Conservation (phyloP, 768 basidiomycete genomes). For the Termitomyces titanicus region DNA sequence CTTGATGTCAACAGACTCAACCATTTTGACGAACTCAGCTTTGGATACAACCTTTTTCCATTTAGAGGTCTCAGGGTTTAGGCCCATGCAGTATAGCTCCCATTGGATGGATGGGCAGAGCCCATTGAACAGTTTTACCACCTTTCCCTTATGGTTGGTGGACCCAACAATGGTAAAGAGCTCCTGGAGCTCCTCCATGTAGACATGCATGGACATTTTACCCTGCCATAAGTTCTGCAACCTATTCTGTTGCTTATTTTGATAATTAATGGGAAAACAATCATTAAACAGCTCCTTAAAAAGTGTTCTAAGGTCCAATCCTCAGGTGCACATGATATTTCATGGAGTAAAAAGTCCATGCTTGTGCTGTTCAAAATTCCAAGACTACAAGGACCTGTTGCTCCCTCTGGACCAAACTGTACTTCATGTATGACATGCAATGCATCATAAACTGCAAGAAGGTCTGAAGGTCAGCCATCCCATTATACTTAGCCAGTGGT, state of each 20-base stretch:
- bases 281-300: conserved; percentile 9
- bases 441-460: conserved; percentile 18
- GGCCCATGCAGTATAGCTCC: conserved; percentile 21
- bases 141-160: conserved; percentile 19
- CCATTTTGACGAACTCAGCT: conserved; percentile 25
- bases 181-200: conserved; percentile 25
- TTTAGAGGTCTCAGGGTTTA: conserved; percentile 21
- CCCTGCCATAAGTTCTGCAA: conserved; percentile 22
- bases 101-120: conserved; percentile 23
- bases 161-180: conserved; percentile 27
- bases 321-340: background rate
- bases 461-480: background rate
- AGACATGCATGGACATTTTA: conserved; percentile 21
- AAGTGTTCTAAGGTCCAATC: conserved; percentile 1
- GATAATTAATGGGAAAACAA: conserved; percentile 18
- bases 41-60: conserved; percentile 23
- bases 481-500: conserved; percentile 15
- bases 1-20: conserved; percentile 2
- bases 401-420: background rate
- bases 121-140: conserved; percentile 32
- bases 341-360: background rate
- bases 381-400: background rate
- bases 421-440: conserved; percentile 13
- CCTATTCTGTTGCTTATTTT: conserved; percentile 21
- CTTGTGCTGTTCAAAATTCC: background rate